Evolutionary conservation across 2,329 filamentous ascomycete genomes (phyloP).

Genomic region (Fusarium compactum): DNA sequence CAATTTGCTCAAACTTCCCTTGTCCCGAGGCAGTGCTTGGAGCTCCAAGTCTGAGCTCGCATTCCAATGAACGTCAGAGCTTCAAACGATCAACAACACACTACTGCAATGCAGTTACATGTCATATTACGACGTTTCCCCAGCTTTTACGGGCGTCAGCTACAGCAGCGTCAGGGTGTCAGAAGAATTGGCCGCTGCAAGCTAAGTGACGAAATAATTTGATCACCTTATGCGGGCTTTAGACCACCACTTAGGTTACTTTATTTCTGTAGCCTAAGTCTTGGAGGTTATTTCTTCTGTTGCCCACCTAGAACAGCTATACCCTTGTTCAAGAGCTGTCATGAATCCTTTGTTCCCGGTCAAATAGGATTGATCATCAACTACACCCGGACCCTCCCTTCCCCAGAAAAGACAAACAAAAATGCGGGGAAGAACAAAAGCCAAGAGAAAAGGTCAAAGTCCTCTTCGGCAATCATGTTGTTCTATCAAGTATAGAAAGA

Average conservation of each 20-base stretch:
- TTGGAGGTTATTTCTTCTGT: no score
- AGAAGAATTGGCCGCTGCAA: neutral
- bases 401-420: conserved; percentile 20
- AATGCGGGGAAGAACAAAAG: conserved; percentile 38
- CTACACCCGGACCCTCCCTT: conserved; percentile 13
- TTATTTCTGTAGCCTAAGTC: neutral
- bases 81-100: conserved; percentile 1
- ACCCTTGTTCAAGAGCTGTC: neutral
- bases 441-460: conserved; percentile 9
- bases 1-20: conserved; percentile 40
- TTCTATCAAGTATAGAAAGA: neutral
- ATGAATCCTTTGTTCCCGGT: conserved; percentile 8
- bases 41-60: neutral
- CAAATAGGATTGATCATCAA: conserved; percentile 27
- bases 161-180: neutral
- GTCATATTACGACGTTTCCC: conserved; percentile 38
- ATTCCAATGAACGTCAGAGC: neutral
- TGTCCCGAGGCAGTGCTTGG: conserved; percentile 27
- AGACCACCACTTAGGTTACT: neutral
- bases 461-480: conserved; percentile 23
- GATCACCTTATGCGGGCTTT: no score
- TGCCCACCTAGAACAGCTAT: no score
- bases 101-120: conserved; percentile 15
- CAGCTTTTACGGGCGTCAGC: conserved; percentile 23
- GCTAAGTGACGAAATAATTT: neutral